Evolutionary conservation across 306 rosid species (phyloP).

Genomic region (Senna tora): DNA sequence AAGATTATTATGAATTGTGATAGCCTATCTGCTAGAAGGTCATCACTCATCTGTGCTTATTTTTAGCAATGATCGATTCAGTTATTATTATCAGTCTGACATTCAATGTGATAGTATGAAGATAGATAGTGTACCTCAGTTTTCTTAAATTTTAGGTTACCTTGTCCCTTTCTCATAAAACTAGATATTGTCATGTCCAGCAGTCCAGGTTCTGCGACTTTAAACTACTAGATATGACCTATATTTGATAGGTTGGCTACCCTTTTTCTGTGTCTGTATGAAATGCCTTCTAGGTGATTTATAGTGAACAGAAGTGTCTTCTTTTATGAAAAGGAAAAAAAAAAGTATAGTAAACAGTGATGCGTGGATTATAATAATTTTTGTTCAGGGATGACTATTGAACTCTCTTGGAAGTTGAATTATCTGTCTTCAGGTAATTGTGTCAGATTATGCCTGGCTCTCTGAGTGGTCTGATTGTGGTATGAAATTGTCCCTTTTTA

Average conservation of each 20-base stretch:
- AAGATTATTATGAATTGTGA: neutral
- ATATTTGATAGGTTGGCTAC: neutral
- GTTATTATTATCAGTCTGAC: neutral
- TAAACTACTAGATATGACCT: constrained; percentile 5
- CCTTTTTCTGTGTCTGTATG: constrained; percentile 38
- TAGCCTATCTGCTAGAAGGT: constrained; percentile 1
- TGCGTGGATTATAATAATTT: constrained; percentile 92
- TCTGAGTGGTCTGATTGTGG: constrained; percentile 6
- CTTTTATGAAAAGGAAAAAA: too few species aligned
- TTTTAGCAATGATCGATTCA: neutral
- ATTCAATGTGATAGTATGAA: neutral
- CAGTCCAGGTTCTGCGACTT: neutral
- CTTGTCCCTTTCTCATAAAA: constrained; percentile 1
- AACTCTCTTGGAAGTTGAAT: constrained; percentile 27
- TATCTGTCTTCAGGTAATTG: constrained; percentile 42
- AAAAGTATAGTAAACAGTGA: constrained; percentile 36
- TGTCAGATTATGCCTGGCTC: constrained; percentile 39
- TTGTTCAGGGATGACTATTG: constrained; percentile 96
- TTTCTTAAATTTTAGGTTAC: constrained; percentile 4
- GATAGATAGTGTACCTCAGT: neutral
- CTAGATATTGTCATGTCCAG: neutral
- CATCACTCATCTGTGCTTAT: constrained; percentile 26
- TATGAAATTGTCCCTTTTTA: neutral
- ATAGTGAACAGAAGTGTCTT: constrained; percentile 52
- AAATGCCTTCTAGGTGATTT: constrained; percentile 61